Evolutionary conservation across 495 filamentous ascomycete species (phyloP).

Genomic region (Penicillium arizonense): DNA sequence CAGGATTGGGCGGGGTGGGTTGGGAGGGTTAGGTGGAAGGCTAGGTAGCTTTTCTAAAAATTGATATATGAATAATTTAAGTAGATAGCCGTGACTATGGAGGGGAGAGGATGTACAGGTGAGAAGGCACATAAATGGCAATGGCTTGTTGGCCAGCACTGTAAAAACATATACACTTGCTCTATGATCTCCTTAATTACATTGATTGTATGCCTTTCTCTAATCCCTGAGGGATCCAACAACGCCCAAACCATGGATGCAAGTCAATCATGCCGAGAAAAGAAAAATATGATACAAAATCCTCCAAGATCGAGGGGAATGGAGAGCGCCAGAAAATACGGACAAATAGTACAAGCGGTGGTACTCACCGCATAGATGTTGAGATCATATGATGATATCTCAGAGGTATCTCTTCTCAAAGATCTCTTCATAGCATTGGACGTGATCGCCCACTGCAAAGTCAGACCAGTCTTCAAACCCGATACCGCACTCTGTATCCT

Average conservation of each 20-base stretch:
- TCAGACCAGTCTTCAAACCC: constrained; percentile 76
- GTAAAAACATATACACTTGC: not conserved
- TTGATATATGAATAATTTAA: no score
- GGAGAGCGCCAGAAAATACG: constrained; percentile 3
- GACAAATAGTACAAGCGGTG: constrained; percentile 19
- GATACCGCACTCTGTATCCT: constrained; percentile 90
- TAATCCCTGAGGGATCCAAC: constrained; percentile 4
- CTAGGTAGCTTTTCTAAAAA: constrained; percentile 27
- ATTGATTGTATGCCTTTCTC: constrained; percentile 5
- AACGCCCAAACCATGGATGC: constrained; percentile 22
- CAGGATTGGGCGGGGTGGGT: constrained; percentile 67
- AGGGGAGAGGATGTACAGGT: not conserved
- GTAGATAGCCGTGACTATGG: no score
- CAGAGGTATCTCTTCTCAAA: constrained; percentile 62
- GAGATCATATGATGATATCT: not conserved
- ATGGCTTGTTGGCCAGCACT: not conserved
- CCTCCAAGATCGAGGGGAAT: constrained; percentile 6
- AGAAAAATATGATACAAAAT: constrained; percentile 13
- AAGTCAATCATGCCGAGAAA: constrained; percentile 11
- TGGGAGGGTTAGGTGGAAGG: constrained; percentile 64
- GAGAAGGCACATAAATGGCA: not conserved
- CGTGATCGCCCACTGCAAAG: constrained; percentile 76
- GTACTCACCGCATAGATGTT: constrained; percentile 1
- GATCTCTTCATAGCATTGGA: constrained; percentile 83
- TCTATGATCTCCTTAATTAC: constrained; percentile 2